phyloP scores from a whole-genome alignment of 805 yeast genomes.

The Naumovozyma dairenensis region DNA sequence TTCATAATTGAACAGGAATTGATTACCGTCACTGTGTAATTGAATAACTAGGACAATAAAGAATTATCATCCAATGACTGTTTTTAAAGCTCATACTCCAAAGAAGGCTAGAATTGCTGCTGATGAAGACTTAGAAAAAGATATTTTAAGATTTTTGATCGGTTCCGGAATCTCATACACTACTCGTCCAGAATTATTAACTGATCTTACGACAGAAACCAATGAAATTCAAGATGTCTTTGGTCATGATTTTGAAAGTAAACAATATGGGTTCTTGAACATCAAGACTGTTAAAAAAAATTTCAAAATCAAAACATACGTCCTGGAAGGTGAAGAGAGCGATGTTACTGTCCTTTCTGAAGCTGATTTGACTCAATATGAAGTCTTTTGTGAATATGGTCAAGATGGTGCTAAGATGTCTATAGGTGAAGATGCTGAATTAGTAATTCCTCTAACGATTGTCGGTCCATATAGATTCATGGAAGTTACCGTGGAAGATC shows the following conservation, averaged over 20 bases:
- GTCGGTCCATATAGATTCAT: not conserved
- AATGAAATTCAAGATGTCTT: not conserved
- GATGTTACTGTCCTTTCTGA: slow-evolving; percentile 9
- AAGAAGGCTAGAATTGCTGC: not conserved
- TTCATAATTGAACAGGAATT: too few species aligned
- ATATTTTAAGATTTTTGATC: not conserved
- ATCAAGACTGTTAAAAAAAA: not conserved
- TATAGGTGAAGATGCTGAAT: not conserved
- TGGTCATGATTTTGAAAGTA: not conserved
- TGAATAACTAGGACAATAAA: too few species aligned
- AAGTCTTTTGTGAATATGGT: not conserved
- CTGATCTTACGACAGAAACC: not conserved
- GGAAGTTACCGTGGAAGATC: not conserved
- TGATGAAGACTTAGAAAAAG: not conserved
- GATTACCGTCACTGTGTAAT: too few species aligned
- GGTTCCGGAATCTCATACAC: not conserved
- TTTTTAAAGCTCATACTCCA: not conserved
- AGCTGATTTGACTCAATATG: not conserved
- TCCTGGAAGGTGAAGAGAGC: slow-evolving; percentile 16
- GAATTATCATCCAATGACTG: too few species aligned
- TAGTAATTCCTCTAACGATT: not conserved
- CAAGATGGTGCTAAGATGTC: not conserved
- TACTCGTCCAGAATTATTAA: not conserved
- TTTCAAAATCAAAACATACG: not conserved
- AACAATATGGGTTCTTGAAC: not conserved